phyloP scores from a whole-genome alignment of 2,329 filamentous ascomycete genomes.

The Lachnellula hyalina region DNA sequence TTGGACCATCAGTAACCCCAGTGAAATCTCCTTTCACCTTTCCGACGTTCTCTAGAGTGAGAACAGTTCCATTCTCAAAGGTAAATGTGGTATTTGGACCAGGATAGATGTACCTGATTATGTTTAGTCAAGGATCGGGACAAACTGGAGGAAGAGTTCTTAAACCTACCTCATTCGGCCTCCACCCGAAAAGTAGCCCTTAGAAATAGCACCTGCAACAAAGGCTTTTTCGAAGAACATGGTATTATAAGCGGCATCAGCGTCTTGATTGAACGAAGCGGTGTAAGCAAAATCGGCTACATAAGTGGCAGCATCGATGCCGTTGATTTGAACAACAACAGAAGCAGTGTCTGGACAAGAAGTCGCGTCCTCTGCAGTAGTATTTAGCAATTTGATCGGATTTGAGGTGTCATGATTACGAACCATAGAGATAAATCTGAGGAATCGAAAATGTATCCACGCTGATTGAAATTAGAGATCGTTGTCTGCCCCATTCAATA shows the following conservation, averaged over 20 bases:
- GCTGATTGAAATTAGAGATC: constrained; percentile 55
- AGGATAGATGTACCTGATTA: constrained; percentile 33
- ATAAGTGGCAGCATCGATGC: constrained; percentile 45
- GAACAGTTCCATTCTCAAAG: constrained; percentile 36
- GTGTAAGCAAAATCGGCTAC: constrained; percentile 41
- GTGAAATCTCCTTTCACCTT: constrained; percentile 32
- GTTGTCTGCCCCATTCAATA: constrained; percentile 45
- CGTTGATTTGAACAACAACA: constrained; percentile 51
- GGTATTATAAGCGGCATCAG: constrained; percentile 38
- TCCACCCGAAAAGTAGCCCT: constrained; percentile 35
- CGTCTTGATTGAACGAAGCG: constrained; percentile 35
- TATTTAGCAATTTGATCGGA: background rate
- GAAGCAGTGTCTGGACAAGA: constrained; percentile 39
- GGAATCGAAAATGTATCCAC: constrained; percentile 53
- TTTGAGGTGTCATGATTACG: constrained; percentile 10
- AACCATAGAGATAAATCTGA: constrained; percentile 48
- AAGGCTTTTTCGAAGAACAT: constrained; percentile 35
- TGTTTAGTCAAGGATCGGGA: background rate
- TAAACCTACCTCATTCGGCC: constrained; percentile 32
- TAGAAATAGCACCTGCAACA: constrained; percentile 14
- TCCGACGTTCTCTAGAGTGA: constrained; percentile 32
- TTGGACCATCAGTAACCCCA: constrained; percentile 26
- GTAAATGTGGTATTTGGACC: constrained; percentile 35
- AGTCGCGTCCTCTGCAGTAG: constrained; percentile 42
- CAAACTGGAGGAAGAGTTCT: background rate